A percentile compares a stretch with the other conserved stretches of the same genome.
Conservation (phyloP, 2,329 filamentous ascomycete species). For the Dothistroma septosporum region DNA sequence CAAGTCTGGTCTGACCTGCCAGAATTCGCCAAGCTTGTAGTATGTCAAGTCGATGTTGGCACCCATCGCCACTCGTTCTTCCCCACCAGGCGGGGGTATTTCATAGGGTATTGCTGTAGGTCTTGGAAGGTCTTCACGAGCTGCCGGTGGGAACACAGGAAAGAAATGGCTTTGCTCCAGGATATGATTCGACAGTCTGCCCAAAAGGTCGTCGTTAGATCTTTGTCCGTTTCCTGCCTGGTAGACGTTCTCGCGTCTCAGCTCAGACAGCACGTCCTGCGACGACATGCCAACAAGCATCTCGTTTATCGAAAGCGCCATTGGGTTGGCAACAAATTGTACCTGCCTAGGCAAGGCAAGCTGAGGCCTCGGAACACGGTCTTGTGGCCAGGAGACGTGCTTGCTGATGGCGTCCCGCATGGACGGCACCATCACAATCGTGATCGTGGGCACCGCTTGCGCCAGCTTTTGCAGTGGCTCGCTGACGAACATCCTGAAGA, state of each 20-base stretch:
- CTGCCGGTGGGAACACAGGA: conserved; percentile 78
- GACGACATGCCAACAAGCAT: conserved; percentile 74
- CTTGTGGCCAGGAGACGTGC: conserved; percentile 83
- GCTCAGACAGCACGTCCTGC: conserved; percentile 79
- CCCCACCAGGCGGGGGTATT: conserved; percentile 33
- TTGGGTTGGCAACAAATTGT: conserved; percentile 81
- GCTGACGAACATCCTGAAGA: conserved; percentile 78
- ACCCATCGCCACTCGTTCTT: conserved; percentile 60
- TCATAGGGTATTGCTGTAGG: conserved; percentile 43
- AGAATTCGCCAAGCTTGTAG: conserved; percentile 84
- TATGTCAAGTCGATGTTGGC: conserved; percentile 79
- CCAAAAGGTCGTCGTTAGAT: conserved; percentile 58
- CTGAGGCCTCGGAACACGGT: conserved; percentile 64
- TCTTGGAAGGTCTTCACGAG: conserved; percentile 63
- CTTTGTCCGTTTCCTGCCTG: conserved; percentile 78
- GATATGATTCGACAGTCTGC: conserved; percentile 69
- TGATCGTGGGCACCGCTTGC: conserved; percentile 68
- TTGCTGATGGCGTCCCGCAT: conserved; percentile 76
- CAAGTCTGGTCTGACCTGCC: conserved; percentile 79
- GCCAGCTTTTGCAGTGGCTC: conserved; percentile 67
- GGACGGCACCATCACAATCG: conserved; percentile 77
- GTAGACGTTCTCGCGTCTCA: conserved; percentile 54
- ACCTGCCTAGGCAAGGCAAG: conserved; percentile 74
- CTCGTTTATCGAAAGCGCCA: conserved; percentile 85
- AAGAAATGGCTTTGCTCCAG: conserved; percentile 90